phyloP scores from a whole-genome alignment of 2,329 filamentous ascomycete species.

The Sporothrix luriei region DNA sequence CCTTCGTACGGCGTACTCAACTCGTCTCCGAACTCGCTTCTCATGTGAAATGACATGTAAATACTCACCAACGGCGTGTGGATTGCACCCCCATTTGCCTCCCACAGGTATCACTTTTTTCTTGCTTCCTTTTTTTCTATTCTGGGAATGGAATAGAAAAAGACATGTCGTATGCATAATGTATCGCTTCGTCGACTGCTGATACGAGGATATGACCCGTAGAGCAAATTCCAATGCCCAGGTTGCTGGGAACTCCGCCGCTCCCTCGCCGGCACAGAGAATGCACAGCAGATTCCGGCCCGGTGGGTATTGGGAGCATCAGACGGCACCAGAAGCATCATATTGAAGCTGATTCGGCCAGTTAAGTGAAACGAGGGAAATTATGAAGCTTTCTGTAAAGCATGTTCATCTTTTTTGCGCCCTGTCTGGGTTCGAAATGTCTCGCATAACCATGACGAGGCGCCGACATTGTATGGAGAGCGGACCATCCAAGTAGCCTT shows the following conservation, averaged over 20 bases:
- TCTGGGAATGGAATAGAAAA: constrained; percentile 10
- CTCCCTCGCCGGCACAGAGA: not conserved
- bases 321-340: not conserved
- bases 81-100: not conserved
- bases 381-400: too few relatives aligned
- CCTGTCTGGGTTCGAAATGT: too few relatives aligned
- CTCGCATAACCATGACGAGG: not conserved
- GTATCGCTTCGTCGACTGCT: not conserved
- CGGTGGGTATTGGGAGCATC: not conserved
- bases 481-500: not conserved
- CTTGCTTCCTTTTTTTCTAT: not conserved
- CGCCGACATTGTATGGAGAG: constrained; percentile 1
- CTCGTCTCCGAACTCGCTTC: not conserved
- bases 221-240: not conserved
- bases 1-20: not conserved
- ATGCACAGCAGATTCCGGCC: constrained; percentile 2
- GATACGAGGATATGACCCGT: not conserved
- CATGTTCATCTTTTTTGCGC: too few relatives aligned
- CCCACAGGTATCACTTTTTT: constrained; percentile 2
- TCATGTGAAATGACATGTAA: not conserved
- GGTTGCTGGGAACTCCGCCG: not conserved
- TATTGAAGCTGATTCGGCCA: too few relatives aligned
- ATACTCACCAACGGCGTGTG: not conserved
- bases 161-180: not conserved
- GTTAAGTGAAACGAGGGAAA: too few relatives aligned